Evolutionary conservation across 2,329 filamentous ascomycete genomes (phyloP), one percentile per base, ranked within the genome.

Genomic region (Phoma sp.): DNA sequence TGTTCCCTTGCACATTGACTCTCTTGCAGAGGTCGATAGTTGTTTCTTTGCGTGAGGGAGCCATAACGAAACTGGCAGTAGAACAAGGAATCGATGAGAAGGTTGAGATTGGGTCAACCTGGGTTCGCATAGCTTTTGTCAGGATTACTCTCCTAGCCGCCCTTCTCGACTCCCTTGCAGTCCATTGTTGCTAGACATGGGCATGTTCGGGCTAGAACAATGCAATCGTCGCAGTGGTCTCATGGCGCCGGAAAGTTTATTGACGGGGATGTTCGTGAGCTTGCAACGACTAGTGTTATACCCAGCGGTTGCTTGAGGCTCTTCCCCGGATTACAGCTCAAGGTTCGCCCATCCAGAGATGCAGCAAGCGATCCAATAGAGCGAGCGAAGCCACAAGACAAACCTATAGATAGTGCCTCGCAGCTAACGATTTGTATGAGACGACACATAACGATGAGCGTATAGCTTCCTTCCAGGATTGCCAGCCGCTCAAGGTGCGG

Each of bases 11-110:
- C 43, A 80, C 75, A 1, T 85, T 88, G 10, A 85, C 83, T 63
- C 81, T 81, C 60, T 77, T 80, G 72, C 85, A 87, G 32, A 86
- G 77, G 55, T 81, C 80, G 12, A 82, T 68, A 24, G 77, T 72
- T 13, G 72, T 73, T 54, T 77, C 75, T 54, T 74, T 76, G 53
- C 58, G 70, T 53, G 62, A 36, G 36, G 68, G 67, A 55, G 69
- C 63, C 69, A 72, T 72, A 37, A 12, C 60, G 45, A 38, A 17
- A 22, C 22, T 6, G 6, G 21, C 17, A 38, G 36, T n/a, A 38
- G 9, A 22, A 38, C n/a, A 17, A 3, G 2, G 15, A 38, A 35
- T 17, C 12, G 36, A 38, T 4, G 13, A 38, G 19, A 21, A 38
- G 36, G 21, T 21, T 38, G 19, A 38, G 36, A 22, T 12, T 38